Conservation (phyloP, 441 rosid genomes). For the Theobroma grandiflorum region DNA sequence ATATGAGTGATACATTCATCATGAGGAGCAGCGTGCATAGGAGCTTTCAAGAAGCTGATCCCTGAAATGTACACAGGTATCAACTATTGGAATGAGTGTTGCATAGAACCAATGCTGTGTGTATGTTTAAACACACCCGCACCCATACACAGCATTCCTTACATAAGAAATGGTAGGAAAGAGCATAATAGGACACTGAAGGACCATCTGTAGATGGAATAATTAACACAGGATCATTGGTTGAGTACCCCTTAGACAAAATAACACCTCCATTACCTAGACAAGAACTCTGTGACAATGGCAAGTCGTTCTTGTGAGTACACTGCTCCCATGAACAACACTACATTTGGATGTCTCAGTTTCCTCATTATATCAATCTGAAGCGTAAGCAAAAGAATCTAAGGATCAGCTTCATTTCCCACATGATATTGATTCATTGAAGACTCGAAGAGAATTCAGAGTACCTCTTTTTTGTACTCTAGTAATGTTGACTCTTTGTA, state of each 20-base stretch:
- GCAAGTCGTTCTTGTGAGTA: slow-evolving; percentile 75
- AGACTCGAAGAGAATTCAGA: slow-evolving; percentile 17
- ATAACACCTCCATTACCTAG: slow-evolving; percentile 57
- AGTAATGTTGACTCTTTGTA: slow-evolving; percentile 57
- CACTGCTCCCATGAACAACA: slow-evolving; percentile 94
- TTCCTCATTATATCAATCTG: slow-evolving; percentile 86
- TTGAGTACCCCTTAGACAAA: slow-evolving; percentile 3
- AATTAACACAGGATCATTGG: background rate
- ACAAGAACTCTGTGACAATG: slow-evolving; percentile 81
- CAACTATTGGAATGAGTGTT: too few species aligned
- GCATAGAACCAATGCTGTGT: too few species aligned
- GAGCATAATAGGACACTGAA: slow-evolving; percentile 8
- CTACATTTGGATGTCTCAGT: slow-evolving; percentile 87
- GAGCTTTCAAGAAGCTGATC: background rate
- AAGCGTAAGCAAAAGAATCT: background rate
- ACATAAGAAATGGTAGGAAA: background rate
- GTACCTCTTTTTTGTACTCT: slow-evolving; percentile 84
- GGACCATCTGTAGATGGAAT: background rate
- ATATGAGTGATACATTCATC: slow-evolving; percentile 2
- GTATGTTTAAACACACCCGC: too few species aligned
- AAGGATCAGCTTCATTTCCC: slow-evolving; percentile 17
- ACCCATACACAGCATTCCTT: background rate
- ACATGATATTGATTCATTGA: background rate
- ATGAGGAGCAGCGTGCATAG: background rate
- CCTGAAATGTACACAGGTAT: background rate